Evolutionary conservation across 345 rosid species (phyloP).

Genomic region (Orychophragmus violaceus): DNA sequence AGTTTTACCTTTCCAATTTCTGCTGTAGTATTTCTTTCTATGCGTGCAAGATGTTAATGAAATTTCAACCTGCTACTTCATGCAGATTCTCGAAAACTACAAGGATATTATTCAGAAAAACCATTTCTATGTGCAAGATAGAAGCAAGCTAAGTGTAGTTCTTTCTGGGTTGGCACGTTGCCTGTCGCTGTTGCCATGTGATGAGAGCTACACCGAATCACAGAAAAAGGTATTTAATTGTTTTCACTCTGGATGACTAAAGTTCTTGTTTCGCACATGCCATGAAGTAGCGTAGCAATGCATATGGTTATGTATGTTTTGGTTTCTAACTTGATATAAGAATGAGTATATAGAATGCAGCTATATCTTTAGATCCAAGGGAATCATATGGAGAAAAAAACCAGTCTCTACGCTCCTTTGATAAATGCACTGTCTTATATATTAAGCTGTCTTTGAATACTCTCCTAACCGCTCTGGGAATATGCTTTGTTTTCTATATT

Average conservation of each 20-base stretch:
- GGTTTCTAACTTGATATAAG: background rate
- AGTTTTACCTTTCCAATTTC: background rate
- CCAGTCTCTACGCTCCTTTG: background rate
- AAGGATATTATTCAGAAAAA: conserved; percentile 57
- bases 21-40: background rate
- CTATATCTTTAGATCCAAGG: background rate
- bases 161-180: conserved; percentile 72
- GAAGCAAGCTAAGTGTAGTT: conserved; percentile 55
- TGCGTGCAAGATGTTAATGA: background rate
- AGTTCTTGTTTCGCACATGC: conserved; percentile 10
- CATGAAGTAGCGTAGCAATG: conserved; percentile 1
- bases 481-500: background rate
- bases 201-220: conserved; percentile 32
- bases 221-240: conserved; percentile 36
- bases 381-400: background rate
- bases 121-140: conserved; percentile 64
- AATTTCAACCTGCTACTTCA: background rate
- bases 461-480: background rate
- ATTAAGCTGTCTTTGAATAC: too few species aligned
- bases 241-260: background rate
- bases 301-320: background rate
- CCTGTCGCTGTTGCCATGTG: conserved; percentile 56
- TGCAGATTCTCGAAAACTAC: conserved; percentile 77
- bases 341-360: background rate
- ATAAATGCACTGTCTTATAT: too few species aligned